A percentile compares a stretch with the other conserved stretches of the same genome.
These are phyloP conservation scores for Coleophoma crateriformis DNA, from an alignment of 2,329 filamentous ascomycete species.

Conservation along the genomic window DNA sequence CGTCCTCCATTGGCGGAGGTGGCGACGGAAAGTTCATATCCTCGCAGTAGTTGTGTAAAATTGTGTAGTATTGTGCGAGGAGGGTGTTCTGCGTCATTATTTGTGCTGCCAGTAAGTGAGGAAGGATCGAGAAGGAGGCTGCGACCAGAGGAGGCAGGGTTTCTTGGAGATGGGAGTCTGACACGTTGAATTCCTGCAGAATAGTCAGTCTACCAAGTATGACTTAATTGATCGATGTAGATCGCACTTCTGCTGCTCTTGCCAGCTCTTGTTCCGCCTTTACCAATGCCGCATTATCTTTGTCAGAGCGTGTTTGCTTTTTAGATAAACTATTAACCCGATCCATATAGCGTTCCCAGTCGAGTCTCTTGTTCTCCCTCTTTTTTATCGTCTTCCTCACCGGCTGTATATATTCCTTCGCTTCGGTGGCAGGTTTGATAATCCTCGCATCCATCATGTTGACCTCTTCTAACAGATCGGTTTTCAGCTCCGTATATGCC, in stretches of 20 bases:
- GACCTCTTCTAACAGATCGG: conserved; percentile 67
- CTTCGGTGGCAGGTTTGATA: conserved; percentile 63
- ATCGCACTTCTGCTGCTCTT: conserved; percentile 54
- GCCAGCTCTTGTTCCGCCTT: conserved; percentile 69
- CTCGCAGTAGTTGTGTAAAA: conserved; percentile 67
- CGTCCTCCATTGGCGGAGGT: conserved; percentile 65
- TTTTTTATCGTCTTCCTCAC: conserved; percentile 82
- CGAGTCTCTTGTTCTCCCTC: conserved; percentile 73
- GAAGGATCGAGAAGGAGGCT: conserved; percentile 68
- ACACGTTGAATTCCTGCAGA: conserved; percentile 61
- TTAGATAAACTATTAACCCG: conserved; percentile 64
- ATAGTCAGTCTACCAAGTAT: conserved; percentile 5
- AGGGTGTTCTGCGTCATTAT: conserved; percentile 74
- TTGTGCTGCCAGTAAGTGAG: conserved; percentile 63
- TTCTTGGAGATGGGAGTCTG: conserved; percentile 68
- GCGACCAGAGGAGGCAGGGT: conserved; percentile 67
- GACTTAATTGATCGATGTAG: not conserved
- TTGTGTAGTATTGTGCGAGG: conserved; percentile 73
- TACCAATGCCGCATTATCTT: conserved; percentile 65
- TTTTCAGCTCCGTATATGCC: conserved; percentile 64
- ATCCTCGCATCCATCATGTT: conserved; percentile 64
- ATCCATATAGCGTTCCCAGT: conserved; percentile 74
- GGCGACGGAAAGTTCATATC: conserved; percentile 66
- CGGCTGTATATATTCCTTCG: conserved; percentile 62
- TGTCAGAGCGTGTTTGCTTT: conserved; percentile 64